Evolutionary conservation across 768 basidiomycete genomes (phyloP), one percentile per base, ranked within the genome.

Genomic region (Tricholoma sp.): DNA sequence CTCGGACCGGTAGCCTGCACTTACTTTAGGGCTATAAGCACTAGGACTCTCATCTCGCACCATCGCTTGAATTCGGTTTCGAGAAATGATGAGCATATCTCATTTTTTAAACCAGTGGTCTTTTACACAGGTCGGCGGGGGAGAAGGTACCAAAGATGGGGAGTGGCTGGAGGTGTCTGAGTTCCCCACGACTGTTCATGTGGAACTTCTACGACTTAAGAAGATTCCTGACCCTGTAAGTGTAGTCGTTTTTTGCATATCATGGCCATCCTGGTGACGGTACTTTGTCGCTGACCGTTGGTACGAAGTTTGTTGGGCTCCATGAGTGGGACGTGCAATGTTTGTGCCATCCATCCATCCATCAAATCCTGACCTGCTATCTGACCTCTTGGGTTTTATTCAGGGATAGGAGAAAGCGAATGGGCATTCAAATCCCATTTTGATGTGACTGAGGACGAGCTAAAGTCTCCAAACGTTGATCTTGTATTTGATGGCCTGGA

Each of bases 291-390:
- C 31, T 44, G 12, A 47, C 20, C n/a, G 4, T 4, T 24, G 24
- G 24, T 24, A 33, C 32, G 15, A 28, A 91, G 89, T 88, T 88
- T 59, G 61, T 89, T 44, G 90, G 87, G 10, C 72, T 93, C 57
- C 79, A 88, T 58, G 94, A 96, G 68, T 92, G 88, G 86, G 88
- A 94, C 63, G 87, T 93, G 12, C 94, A 96, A 74, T 95, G 93
- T 92, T 59, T 63, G 83, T 67, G 3, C 41, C 44, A 39, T 8
- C 8, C 39, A 33, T 7, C 37, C 15, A 37, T 20, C 52, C 18
- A 29, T 41, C 36, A 28, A 32, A 15, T 54, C 50, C 31, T 39
- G 20, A 34, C 48, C 17, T 45, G 7, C 18, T 17, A 10, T 28
- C 50, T 52, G 31, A 17, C 24, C 37, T 58, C 17, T 41, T 29